These are phyloP conservation scores for Wickerhamiella australiensis DNA, from an alignment of 805 yeast genomes.

Conservation along the genomic window DNA sequence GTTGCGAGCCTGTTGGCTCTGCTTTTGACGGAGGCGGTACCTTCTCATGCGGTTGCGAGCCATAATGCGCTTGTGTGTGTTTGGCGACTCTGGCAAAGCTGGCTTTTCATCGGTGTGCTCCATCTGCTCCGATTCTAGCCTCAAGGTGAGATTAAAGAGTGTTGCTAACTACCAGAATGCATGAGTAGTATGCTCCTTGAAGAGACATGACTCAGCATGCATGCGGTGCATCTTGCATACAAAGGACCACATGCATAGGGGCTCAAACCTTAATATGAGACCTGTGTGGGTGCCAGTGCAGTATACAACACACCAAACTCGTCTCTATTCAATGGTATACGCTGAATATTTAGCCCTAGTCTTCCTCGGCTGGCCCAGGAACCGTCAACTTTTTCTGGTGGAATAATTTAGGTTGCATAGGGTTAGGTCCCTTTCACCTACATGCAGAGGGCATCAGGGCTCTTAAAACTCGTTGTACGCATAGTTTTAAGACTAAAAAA, in stretches of 20 bases:
- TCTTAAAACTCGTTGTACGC: conserved; percentile 2
- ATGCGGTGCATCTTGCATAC: conserved; percentile 8
- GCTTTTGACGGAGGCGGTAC: conserved; percentile 5
- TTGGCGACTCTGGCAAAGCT: conserved; percentile 11
- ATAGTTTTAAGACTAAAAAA: background rate
- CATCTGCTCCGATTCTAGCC: background rate
- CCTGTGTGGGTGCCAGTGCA: background rate
- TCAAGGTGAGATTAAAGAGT: conserved; percentile 5
- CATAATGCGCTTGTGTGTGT: conserved; percentile 7
- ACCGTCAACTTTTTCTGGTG: background rate
- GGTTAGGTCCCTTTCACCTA: background rate
- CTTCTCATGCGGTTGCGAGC: conserved; percentile 12
- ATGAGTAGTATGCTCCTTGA: conserved; percentile 1
- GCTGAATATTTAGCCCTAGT: background rate
- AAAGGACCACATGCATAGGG: conserved; percentile 8
- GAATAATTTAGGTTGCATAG: conserved; percentile 8
- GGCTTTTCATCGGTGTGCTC: conserved; percentile 4
- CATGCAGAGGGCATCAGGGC: background rate
- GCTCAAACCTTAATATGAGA: conserved; percentile 4
- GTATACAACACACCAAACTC: background rate
- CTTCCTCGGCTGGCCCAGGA: background rate
- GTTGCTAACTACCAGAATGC: conserved; percentile 1
- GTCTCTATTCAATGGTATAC: background rate
- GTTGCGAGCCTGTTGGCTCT: conserved; percentile 2
- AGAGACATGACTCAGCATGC: conserved; percentile 4